phyloP scores from a whole-genome alignment of 1,284 basidiomycete species.

The Xerocomus nothofagi region DNA sequence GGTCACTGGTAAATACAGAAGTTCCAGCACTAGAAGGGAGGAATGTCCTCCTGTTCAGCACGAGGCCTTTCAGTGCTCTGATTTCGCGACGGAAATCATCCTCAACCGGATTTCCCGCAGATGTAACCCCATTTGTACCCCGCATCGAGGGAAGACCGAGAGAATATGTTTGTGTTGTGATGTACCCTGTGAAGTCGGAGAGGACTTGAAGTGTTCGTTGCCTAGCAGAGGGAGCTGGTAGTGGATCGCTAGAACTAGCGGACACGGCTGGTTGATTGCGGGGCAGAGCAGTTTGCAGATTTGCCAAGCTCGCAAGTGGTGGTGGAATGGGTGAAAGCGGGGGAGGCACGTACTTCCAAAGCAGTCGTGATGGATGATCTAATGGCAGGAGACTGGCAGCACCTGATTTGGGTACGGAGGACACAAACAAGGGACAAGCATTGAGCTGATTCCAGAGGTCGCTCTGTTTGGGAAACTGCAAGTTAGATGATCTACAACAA shows the following conservation, averaged over 20 bases:
- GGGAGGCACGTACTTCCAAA: constrained; percentile 56
- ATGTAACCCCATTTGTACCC: constrained; percentile 2
- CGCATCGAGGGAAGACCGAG: constrained; percentile 24
- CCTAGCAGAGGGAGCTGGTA: constrained; percentile 31
- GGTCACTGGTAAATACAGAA: constrained; percentile 8
- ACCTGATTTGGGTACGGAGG: constrained; percentile 18
- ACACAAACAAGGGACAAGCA: constrained; percentile 50
- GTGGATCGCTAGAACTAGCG: constrained; percentile 30
- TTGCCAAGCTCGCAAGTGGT: constrained; percentile 45
- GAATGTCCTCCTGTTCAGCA: constrained; percentile 45
- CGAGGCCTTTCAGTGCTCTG: constrained; percentile 54
- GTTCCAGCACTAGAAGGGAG: constrained; percentile 15
- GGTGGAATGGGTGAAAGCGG: constrained; percentile 42
- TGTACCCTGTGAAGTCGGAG: constrained; percentile 53
- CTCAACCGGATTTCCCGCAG: constrained; percentile 23
- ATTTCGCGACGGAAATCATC: constrained; percentile 56
- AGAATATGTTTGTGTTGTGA: constrained; percentile 49
- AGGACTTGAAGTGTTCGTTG: constrained; percentile 50
- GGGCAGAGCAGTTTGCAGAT: constrained; percentile 49
- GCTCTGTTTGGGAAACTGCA: constrained; percentile 40
- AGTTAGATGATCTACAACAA: constrained; percentile 2
- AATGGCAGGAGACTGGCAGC: constrained; percentile 6
- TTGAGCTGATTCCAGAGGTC: constrained; percentile 61
- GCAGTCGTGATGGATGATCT: constrained; percentile 33
- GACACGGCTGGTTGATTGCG: constrained; percentile 30